Conservation (phyloP, 2,329 filamentous ascomycete genomes). For the Sporothrix luriei region DNA sequence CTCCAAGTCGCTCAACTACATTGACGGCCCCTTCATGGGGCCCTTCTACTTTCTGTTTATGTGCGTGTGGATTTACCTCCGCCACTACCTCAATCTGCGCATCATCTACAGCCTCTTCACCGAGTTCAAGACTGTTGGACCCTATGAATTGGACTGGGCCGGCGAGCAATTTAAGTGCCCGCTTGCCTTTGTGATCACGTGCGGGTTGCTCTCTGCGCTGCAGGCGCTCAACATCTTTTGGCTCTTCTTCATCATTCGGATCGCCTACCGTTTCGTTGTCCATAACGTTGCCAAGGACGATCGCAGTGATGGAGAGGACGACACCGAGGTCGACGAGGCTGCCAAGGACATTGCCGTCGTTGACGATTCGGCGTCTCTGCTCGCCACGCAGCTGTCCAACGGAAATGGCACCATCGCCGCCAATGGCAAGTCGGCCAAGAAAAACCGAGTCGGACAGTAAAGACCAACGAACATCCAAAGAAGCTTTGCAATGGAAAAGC, state of each 20-base stretch:
- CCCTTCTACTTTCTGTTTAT: constrained; percentile 87
- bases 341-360: constrained; percentile 32
- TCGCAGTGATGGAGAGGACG: constrained; percentile 69
- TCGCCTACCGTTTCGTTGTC: constrained; percentile 70
- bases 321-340: constrained; percentile 55
- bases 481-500: background rate
- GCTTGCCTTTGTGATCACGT: constrained; percentile 68
- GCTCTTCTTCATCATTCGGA: constrained; percentile 75
- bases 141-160: constrained; percentile 76
- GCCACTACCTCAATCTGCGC: constrained; percentile 79
- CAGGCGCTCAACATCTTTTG: constrained; percentile 81
- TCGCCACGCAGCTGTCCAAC: constrained; percentile 12
- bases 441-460: constrained; percentile 24
- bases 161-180: constrained; percentile 76
- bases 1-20: constrained; percentile 88
- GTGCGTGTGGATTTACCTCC: constrained; percentile 81
- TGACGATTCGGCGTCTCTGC: constrained; percentile 13
- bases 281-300: constrained; percentile 68
- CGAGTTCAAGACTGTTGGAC: constrained; percentile 73
- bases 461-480: background rate
- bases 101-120: constrained; percentile 76
- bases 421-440: constrained; percentile 35
- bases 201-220: constrained; percentile 63
- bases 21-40: constrained; percentile 74
- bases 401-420: constrained; percentile 38